Evolutionary conservation across 139 green algal genomes (phyloP).

Genomic region (Axilococcus clingmanii): DNA sequence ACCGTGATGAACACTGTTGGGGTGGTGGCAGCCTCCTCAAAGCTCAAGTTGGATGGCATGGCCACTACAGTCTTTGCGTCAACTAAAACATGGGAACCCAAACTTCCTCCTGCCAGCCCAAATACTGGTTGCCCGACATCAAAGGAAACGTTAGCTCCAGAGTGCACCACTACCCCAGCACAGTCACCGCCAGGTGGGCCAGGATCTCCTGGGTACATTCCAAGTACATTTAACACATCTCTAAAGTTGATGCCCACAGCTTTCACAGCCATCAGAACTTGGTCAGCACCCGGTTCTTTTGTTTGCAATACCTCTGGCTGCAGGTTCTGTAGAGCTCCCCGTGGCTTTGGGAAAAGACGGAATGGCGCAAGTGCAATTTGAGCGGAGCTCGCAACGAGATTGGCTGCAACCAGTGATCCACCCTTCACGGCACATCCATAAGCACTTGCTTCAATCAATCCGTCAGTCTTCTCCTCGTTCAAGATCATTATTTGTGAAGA

Average conservation of each 20-base stretch:
- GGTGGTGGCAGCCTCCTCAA: constrained; percentile 58
- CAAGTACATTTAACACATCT: constrained; percentile 46
- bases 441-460: neutral
- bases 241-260: constrained; percentile 44
- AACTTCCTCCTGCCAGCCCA: constrained; percentile 54
- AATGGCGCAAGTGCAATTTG: constrained; percentile 7
- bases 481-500: too few species aligned
- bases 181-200: constrained; percentile 37
- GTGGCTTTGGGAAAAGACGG: constrained; percentile 30
- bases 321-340: constrained; percentile 52
- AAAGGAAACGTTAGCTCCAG: neutral
- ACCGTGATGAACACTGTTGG: constrained; percentile 78
- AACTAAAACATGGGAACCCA: constrained; percentile 53
- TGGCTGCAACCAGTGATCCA: neutral
- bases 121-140: constrained; percentile 48
- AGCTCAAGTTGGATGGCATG: constrained; percentile 45
- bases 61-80: constrained; percentile 44
- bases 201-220: constrained; percentile 44
- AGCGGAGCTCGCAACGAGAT: neutral
- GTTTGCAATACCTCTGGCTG: constrained; percentile 9
- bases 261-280: constrained; percentile 21
- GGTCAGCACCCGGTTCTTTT: neutral
- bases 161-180: constrained; percentile 26
- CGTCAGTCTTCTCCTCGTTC: neutral
- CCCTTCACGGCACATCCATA: constrained; percentile 13